These are phyloP conservation scores for Monosporozyma servazzii DNA, from an alignment of 805 yeast species.

Conservation along the genomic window DNA sequence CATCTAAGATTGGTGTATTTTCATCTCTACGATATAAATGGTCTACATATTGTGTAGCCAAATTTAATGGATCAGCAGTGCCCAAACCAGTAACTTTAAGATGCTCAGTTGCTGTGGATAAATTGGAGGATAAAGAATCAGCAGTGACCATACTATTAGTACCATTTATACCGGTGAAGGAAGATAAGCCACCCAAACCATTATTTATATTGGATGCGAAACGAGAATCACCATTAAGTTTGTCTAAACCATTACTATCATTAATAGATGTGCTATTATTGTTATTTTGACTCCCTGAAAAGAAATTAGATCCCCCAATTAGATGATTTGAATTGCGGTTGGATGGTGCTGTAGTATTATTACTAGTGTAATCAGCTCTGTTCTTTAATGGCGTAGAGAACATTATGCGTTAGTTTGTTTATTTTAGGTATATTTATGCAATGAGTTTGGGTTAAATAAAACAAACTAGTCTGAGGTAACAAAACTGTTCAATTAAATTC, in stretches of 20 bases:
- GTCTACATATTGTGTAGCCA: constrained; percentile 58
- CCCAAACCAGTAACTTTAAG: constrained; percentile 27
- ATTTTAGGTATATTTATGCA: neutral
- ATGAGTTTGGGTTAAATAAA: neutral
- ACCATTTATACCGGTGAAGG: neutral
- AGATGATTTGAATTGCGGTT: neutral
- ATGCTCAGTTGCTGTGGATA: constrained; percentile 22
- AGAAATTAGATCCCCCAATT: neutral
- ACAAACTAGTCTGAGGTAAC: neutral
- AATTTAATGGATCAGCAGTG: constrained; percentile 33
- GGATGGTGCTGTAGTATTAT: constrained; percentile 12
- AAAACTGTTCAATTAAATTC: neutral
- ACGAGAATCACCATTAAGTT: neutral
- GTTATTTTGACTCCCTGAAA: constrained; percentile 6
- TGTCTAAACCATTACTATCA: neutral
- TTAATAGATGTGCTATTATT: neutral
- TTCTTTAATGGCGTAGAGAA: constrained; percentile 29
- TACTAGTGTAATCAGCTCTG: constrained; percentile 21
- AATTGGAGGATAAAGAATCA: neutral
- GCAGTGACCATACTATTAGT: neutral
- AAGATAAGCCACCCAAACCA: neutral
- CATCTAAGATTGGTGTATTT: constrained; percentile 48
- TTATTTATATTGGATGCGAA: neutral
- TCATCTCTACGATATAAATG: constrained; percentile 49
- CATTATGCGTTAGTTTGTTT: constrained; percentile 9